Conservation (phyloP, 352 stramenopile species). For the Chloridella minuta region DNA sequence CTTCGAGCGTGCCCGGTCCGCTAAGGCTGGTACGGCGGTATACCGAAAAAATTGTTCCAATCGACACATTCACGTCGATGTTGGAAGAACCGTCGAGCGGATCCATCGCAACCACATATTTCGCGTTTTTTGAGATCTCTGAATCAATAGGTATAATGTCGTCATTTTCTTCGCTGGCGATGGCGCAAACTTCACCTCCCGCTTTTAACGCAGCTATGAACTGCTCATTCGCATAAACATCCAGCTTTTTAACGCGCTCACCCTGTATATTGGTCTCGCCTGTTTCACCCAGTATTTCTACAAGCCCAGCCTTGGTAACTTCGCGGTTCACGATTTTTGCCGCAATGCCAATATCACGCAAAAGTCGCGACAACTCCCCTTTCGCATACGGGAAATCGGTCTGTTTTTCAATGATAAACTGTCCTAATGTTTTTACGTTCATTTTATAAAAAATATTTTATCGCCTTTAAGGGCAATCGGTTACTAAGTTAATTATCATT, state of each 20-base stretch:
- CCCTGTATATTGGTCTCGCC: constrained; percentile 54
- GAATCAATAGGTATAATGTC: neutral
- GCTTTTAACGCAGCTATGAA: constrained; percentile 36
- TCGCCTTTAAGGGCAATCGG: too few relatives aligned
- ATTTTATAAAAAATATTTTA: too few relatives aligned
- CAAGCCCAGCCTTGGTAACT: neutral
- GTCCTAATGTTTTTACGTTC: neutral
- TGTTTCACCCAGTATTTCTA: neutral
- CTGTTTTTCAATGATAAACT: constrained; percentile 6
- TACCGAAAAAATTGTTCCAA: constrained; percentile 90
- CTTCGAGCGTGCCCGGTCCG: neutral
- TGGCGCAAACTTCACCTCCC: neutral
- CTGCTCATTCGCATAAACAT: constrained; percentile 88
- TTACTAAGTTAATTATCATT: too few relatives aligned
- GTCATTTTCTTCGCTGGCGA: constrained; percentile 13
- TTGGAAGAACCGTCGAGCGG: constrained; percentile 89
- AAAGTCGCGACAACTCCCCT: neutral
- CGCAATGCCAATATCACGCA: neutral
- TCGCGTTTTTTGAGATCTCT: constrained; percentile 24
- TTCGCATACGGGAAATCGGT: neutral
- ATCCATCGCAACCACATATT: constrained; percentile 92
- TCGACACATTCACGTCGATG: constrained; percentile 97
- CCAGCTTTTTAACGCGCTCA: constrained; percentile 93
- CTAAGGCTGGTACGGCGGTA: constrained; percentile 30
- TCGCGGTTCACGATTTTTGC: neutral